phyloP scores from a whole-genome alignment of 345 rosid species.

The Excoecaria agallocha region DNA sequence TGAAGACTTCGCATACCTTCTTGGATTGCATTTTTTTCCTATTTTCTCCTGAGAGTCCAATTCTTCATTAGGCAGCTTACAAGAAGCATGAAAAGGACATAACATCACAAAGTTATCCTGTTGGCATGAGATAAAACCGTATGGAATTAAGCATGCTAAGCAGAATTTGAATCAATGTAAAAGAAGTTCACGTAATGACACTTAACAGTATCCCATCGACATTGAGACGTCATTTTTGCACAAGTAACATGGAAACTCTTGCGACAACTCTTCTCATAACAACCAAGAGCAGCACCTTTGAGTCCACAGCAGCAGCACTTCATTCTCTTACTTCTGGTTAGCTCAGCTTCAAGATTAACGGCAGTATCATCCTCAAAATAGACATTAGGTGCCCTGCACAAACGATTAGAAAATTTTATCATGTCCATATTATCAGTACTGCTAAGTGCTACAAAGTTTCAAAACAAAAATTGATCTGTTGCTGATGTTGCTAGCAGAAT shows the following conservation, averaged over 20 bases:
- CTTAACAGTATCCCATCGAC: constrained; percentile 89
- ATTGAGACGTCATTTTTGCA: constrained; percentile 63
- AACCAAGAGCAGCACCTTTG: constrained; percentile 96
- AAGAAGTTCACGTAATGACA: constrained; percentile 6
- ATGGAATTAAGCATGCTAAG: neutral
- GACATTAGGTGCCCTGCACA: constrained; percentile 85
- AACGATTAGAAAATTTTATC: constrained; percentile 6
- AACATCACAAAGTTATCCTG: constrained; percentile 85
- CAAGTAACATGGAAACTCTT: constrained; percentile 76
- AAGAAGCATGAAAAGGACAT: constrained; percentile 73
- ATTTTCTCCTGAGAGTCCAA: constrained; percentile 29
- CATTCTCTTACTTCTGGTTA: constrained; percentile 75
- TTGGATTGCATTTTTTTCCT: constrained; percentile 32
- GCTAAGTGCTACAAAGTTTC: neutral
- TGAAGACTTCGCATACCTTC: constrained; percentile 40
- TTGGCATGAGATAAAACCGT: constrained; percentile 7
- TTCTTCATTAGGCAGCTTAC: constrained; percentile 63
- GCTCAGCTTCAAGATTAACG: constrained; percentile 79
- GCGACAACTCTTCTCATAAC: constrained; percentile 71
- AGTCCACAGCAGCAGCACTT: constrained; percentile 74
- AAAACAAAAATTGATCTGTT: neutral
- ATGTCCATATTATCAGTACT: neutral
- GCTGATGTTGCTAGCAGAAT: neutral
- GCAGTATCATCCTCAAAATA: constrained; percentile 64
- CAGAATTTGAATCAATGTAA: neutral